These are phyloP conservation scores for Ustulina deusta DNA, from an alignment of 2,329 filamentous ascomycete genomes.

Conservation along the genomic window DNA sequence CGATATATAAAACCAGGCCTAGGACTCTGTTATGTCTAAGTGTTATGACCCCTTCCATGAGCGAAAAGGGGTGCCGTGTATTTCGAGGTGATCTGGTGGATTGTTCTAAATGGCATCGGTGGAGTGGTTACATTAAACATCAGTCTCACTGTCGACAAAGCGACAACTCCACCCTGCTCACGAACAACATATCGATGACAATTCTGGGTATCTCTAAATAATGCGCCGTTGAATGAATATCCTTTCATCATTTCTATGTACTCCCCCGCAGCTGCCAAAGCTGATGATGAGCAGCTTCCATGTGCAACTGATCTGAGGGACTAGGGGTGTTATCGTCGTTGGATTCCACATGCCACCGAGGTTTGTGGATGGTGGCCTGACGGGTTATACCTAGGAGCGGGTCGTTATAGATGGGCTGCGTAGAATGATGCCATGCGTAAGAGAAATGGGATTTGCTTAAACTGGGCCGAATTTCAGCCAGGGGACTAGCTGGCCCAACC, in stretches of 20 bases:
- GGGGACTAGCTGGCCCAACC: slow-evolving; percentile 48
- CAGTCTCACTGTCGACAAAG: neutral
- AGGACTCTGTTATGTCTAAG: neutral
- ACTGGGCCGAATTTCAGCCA: slow-evolving; percentile 41
- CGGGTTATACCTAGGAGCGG: slow-evolving; percentile 46
- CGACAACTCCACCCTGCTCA: neutral
- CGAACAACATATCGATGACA: slow-evolving; percentile 3
- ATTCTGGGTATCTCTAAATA: slow-evolving; percentile 26
- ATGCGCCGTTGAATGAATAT: slow-evolving; percentile 20
- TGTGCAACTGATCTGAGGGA: slow-evolving; percentile 50
- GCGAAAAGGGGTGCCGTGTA: neutral
- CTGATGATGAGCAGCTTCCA: slow-evolving; percentile 45
- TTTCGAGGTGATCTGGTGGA: neutral
- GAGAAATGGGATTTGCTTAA: slow-evolving; percentile 35
- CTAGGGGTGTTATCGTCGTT: slow-evolving; percentile 48
- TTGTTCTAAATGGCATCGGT: neutral
- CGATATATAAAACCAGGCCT: neutral
- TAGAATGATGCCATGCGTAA: slow-evolving; percentile 43
- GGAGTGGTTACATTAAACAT: neutral
- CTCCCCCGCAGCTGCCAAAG: slow-evolving; percentile 35
- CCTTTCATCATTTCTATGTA: slow-evolving; percentile 7
- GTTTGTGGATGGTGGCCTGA: slow-evolving; percentile 36
- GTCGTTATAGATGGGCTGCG: slow-evolving; percentile 48
- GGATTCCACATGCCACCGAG: slow-evolving; percentile 22
- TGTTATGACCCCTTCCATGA: neutral